Evolutionary conservation across 345 rosid species (phyloP).

Genomic region (Turnera subulata): DNA sequence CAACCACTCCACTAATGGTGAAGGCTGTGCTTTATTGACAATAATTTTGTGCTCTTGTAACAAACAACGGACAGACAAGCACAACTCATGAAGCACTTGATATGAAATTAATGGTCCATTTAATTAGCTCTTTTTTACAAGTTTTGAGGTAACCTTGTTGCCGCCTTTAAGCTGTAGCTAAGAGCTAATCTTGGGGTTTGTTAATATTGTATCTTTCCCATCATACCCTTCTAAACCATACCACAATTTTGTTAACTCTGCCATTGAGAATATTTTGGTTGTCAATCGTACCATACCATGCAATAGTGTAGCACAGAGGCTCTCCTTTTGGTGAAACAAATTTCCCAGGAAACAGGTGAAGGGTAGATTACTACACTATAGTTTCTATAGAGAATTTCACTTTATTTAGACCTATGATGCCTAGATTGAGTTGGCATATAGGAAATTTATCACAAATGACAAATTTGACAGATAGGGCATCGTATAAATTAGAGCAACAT

Average conservation of each 20-base stretch:
- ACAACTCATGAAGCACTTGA: slow-evolving; percentile 47
- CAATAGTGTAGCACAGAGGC: slow-evolving; percentile 1
- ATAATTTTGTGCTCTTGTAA: slow-evolving; percentile 9
- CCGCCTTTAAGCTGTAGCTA: slow-evolving; percentile 13
- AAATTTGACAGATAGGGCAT: slow-evolving; percentile 1
- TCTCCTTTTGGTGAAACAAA: slow-evolving; percentile 11
- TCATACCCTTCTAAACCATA: slow-evolving; percentile 1
- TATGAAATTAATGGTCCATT: not conserved
- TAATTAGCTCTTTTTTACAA: slow-evolving; percentile 13
- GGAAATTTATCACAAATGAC: not conserved
- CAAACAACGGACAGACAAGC: slow-evolving; percentile 32
- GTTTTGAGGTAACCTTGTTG: slow-evolving; percentile 34
- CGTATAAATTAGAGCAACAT: not conserved
- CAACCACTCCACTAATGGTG: slow-evolving; percentile 53
- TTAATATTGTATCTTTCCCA: too few relatives aligned
- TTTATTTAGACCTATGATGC: not conserved
- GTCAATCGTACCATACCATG: slow-evolving; percentile 9
- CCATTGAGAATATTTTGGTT: slow-evolving; percentile 5
- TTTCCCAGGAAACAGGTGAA: slow-evolving; percentile 8
- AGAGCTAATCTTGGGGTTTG: slow-evolving; percentile 7
- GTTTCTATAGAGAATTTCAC: not conserved
- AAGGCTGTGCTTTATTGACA: slow-evolving; percentile 11
- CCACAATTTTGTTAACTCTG: too few relatives aligned
- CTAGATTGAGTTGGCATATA: slow-evolving; percentile 5
- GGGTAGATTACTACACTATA: not conserved